phyloP scores from a whole-genome alignment of 345 rosid genomes.

The Microthlaspi erraticum region DNA sequence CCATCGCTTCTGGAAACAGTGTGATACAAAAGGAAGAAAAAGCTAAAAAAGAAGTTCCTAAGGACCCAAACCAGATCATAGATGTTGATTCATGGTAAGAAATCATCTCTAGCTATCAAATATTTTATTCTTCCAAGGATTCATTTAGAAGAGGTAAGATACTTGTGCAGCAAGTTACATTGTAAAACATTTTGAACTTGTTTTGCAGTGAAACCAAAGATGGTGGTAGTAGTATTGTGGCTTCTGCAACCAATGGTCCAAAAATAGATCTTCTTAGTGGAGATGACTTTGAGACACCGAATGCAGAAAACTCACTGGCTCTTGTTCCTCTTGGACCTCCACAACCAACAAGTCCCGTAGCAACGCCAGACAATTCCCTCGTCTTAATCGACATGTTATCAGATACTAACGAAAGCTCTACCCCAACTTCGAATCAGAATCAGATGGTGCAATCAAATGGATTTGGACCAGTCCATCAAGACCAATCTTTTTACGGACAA shows the following conservation, averaged over 20 bases:
- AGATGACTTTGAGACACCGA: constrained; percentile 42
- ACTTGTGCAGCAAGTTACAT: constrained; percentile 21
- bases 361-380: constrained; percentile 79
- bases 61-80: constrained; percentile 52
- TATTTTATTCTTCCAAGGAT: not conserved
- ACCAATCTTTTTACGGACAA: constrained; percentile 60
- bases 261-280: constrained; percentile 96
- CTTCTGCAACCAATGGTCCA: constrained; percentile 67
- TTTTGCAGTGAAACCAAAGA: constrained; percentile 40
- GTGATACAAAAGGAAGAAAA: constrained; percentile 45
- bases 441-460: constrained; percentile 47
- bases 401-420: constrained; percentile 50
- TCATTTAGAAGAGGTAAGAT: not conserved
- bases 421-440: constrained; percentile 37
- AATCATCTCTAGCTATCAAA: not conserved
- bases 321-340: constrained; percentile 82
- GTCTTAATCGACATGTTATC: constrained; percentile 88
- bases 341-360: constrained; percentile 55
- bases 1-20: constrained; percentile 71
- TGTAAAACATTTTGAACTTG: not conserved
- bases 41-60: constrained; percentile 49
- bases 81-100: constrained; percentile 49
- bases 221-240: constrained; percentile 54
- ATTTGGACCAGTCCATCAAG: constrained; percentile 56
- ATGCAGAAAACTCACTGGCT: constrained; percentile 50